phyloP scores from a whole-genome alignment of 257 asterid species.

The Marsdenia floribunda region DNA sequence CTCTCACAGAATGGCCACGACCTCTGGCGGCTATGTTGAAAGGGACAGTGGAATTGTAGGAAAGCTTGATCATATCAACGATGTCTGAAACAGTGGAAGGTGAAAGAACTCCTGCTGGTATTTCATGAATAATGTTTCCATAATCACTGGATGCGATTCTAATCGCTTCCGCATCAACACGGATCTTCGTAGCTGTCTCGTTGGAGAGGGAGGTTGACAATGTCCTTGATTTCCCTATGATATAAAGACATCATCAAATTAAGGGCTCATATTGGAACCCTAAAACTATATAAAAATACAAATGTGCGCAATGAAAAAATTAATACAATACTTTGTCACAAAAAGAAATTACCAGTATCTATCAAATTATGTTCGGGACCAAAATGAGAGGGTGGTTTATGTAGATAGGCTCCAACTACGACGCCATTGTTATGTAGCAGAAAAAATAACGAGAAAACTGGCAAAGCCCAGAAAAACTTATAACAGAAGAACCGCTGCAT shows the following conservation, averaged over 20 bases:
- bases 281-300: too few species aligned
- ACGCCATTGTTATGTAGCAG: conserved; percentile 4
- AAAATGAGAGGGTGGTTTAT: too few species aligned
- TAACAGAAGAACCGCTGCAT: not conserved
- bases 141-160: conserved; percentile 44
- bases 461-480: not conserved
- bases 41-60: conserved; percentile 39
- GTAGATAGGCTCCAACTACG: conserved; percentile 13
- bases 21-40: conserved; percentile 62
- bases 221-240: conserved; percentile 19
- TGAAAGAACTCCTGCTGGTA: conserved; percentile 48
- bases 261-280: too few species aligned
- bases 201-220: conserved; percentile 19
- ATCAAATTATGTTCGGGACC: too few species aligned
- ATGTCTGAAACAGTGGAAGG: conserved; percentile 52
- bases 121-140: conserved; percentile 45
- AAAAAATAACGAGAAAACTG: not conserved
- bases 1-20: conserved; percentile 64
- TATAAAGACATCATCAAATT: conserved; percentile 8
- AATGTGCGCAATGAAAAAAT: too few species aligned
- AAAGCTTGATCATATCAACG: conserved; percentile 30
- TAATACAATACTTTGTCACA: too few species aligned
- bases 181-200: conserved; percentile 25
- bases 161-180: conserved; percentile 26
- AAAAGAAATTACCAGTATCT: too few species aligned